Evolutionary conservation across 2,329 filamentous ascomycete species (phyloP).

Genomic region (Aspergillus amoenus): DNA sequence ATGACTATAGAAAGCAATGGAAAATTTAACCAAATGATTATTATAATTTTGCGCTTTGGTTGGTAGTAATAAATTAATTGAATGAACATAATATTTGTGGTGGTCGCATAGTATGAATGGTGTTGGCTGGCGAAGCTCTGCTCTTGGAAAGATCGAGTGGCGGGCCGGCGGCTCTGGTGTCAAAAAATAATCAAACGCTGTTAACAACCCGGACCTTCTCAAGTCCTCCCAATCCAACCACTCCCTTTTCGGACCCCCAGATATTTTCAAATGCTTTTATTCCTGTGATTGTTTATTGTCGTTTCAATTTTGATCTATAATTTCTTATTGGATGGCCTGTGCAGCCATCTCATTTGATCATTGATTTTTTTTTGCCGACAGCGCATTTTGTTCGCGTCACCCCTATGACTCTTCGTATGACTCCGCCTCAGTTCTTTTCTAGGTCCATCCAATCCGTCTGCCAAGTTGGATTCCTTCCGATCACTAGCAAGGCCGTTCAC

Average conservation of each 20-base stretch:
- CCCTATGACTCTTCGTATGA: constrained; percentile 5
- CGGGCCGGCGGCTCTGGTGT: neutral
- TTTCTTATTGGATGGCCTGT: neutral
- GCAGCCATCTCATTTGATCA: neutral
- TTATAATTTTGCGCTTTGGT: neutral
- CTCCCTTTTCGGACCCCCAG: neutral
- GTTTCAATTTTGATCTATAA: neutral
- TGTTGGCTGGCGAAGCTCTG: constrained; percentile 1
- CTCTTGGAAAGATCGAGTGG: neutral
- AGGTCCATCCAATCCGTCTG: constrained; percentile 10
- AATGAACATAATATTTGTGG: neutral
- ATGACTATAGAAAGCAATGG: constrained; percentile 3
- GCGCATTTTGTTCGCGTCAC: neutral
- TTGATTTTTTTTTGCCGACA: neutral
- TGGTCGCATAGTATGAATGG: neutral
- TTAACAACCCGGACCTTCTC: neutral
- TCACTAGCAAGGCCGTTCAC: constrained; percentile 29
- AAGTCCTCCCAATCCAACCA: neutral
- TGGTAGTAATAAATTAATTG: neutral
- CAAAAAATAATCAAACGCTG: neutral
- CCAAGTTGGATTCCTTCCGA: constrained; percentile 39
- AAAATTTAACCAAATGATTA: neutral
- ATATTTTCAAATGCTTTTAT: neutral
- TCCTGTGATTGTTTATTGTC: neutral
- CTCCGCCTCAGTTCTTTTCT: neutral